Percentiles rank a stretch among this genome's conserved stretches.
phyloP scores from a whole-genome alignment of 2,329 filamentous ascomycete species.

The Talaromyces sp. region DNA sequence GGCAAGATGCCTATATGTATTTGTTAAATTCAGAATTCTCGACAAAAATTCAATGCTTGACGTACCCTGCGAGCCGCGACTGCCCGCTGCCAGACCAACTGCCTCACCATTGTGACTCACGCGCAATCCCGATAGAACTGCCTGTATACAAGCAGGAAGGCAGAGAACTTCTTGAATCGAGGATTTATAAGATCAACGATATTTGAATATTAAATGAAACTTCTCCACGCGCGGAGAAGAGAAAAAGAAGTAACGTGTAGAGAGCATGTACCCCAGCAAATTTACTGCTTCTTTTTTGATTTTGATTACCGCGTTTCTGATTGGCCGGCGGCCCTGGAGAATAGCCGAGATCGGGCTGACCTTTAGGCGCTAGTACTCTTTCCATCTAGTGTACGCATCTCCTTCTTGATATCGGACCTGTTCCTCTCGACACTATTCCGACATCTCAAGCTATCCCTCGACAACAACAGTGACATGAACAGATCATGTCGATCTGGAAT shows the following conservation, averaged over 20 bases:
- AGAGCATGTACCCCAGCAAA: constrained; percentile 14
- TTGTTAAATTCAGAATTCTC: not conserved
- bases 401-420: constrained; percentile 1
- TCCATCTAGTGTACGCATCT: not conserved
- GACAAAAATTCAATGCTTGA: not conserved
- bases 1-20: not conserved
- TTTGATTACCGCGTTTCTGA: constrained; percentile 10
- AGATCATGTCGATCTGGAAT: not conserved
- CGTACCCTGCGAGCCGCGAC: constrained; percentile 37
- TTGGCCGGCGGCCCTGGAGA: constrained; percentile 11
- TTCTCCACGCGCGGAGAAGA: constrained; percentile 9
- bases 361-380: not conserved
- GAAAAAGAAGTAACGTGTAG: not conserved
- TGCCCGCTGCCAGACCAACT: constrained; percentile 39
- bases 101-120: constrained; percentile 34
- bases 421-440: not conserved
- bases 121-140: not conserved
- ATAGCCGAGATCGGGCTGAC: constrained; percentile 15
- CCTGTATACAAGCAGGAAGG: not conserved
- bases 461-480: not conserved
- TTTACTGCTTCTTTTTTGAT: constrained; percentile 10
- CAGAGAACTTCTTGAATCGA: not conserved
- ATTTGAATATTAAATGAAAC: not conserved
- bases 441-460: not conserved
- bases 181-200: not conserved